Base-by-base conservation (phyloP, 2,329 filamentous ascomycete genomes). In the Furcasterigmium sp. region DNA sequence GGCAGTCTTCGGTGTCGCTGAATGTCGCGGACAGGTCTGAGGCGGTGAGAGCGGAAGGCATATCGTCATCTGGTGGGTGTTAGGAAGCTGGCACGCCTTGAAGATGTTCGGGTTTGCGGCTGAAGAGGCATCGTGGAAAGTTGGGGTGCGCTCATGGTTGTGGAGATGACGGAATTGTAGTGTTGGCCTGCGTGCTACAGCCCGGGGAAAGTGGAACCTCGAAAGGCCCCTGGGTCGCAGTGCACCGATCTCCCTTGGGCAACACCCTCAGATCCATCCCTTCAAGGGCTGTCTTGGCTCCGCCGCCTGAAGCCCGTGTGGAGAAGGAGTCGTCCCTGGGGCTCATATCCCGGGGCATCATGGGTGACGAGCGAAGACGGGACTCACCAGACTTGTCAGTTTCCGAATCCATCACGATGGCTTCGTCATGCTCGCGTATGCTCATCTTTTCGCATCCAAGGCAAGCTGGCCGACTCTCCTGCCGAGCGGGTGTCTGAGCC, bases 1-100 rank as follows among this genome's bases (percentile, higher is more conserved):
- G 45, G 47, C 53, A 55, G 43, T 49, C 58, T 44, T 50, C 49
- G 8, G 48, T 44, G 26, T 50, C 48, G 48, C 43, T 50, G 17
- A 50, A 39, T 20, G 34, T 48, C 38, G 46, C 42, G n/a, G 48
- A 46, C 4, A 50, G 48, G 25, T 50, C 49, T 28, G 47, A 47
- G 30, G 49, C 37, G 29, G 39, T 45, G 17, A 44, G 19, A 11
- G 42, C 39, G 36, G 46, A 49, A 9, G 45, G 47, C 48, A 49
- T 51, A 20, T 46, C 48, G 44, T 44, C 46, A 37, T 48, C 47
- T 49, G 38, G 26, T n/a, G 21, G n/a, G 17, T 25, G 13, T 19
- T 28, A 18, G 40, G 47, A 37, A 48, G 45, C n/a, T n/a, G n/a
- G n/a, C n/a, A n/a, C n/a, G n/a, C n/a, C n/a, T 48, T 49, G 47